Base-by-base conservation (phyloP, 2,329 filamentous ascomycete genomes). In the Fusarium domesticum region DNA sequence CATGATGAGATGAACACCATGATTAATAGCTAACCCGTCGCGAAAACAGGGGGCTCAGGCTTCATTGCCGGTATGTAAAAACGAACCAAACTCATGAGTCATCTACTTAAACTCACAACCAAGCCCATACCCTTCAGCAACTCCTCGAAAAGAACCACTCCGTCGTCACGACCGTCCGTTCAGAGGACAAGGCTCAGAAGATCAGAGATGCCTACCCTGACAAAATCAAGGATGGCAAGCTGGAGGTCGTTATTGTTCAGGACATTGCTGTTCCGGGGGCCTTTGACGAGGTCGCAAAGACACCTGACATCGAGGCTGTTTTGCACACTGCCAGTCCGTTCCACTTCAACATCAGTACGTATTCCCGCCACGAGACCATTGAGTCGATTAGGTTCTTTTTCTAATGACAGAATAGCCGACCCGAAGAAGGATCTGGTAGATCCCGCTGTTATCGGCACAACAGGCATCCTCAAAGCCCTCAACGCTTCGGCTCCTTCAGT, bases 211-310 rank as follows among this genome's bases (percentile, higher is more conserved):
- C 76, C 8, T 70, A 79, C 36, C 47, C 45, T 6, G 46, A 48
- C 59, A 67, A 73, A 2, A 62, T 64, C 16, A 61, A 71, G 47
- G 59, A 58, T 45, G 68, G 71, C 12, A 68, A 70, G 23, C 73
- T 83, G 15, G 58, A 66, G 23, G 68, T 77, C 11, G 70, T 64
- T 43, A 82, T 93, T 55, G 88, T 95, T 18, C 80, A 84, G 15
- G 89, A 95, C 61, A 87, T 95, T 54, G 86, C 87, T 4, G 67
- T 82, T 59, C 76, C 81, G 34, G 76, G 77, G 43, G 89, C 89
- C 45, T 95, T 95, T 62, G 82, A 88, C 57, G 73, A 82, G 56
- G 80, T 77, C 1, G 71, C 76, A 49, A 65, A 70, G 63, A 69
- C 62, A 4, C 71, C 74, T 1, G 73, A 70, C 18, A 64, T 82